phyloP scores from a whole-genome alignment of 2,329 filamentous ascomycete genomes.

The Cladosporium colombiae region DNA sequence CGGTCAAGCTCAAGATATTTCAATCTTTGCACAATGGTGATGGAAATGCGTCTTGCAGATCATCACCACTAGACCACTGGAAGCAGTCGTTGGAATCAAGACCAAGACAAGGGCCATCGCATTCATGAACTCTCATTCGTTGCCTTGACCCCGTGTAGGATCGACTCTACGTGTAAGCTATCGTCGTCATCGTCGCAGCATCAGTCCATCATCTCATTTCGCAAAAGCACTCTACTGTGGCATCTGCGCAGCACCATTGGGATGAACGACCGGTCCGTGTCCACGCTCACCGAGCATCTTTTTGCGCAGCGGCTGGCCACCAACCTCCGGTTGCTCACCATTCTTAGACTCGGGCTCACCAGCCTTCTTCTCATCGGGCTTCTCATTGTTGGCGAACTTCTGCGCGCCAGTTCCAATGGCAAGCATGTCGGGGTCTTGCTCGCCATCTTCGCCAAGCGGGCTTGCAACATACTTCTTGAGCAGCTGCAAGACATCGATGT shows the following conservation, averaged over 20 bases:
- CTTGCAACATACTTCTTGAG: conserved; percentile 21
- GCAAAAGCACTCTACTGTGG: conserved; percentile 29
- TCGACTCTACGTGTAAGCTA: neutral
- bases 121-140: neutral
- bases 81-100: neutral
- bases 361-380: conserved; percentile 11
- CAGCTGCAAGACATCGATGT: conserved; percentile 11
- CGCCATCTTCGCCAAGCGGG: conserved; percentile 17
- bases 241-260: conserved; percentile 24
- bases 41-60: neutral
- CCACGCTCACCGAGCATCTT: conserved; percentile 23
- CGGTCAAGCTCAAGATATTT: neutral
- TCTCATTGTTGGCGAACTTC: conserved; percentile 32
- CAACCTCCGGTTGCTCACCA: neutral
- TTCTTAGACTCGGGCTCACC: neutral
- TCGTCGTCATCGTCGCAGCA: neutral
- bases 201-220: neutral
- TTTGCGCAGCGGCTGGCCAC: neutral
- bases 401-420: conserved; percentile 35
- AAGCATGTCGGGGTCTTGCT: conserved; percentile 32
- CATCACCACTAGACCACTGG: neutral
- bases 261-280: conserved; percentile 24
- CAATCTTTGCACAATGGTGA: neutral
- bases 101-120: neutral
- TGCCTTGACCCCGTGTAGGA: neutral